Evolutionary conservation across 352 stramenopile species (phyloP).

Genomic region (Lagenidium sp.): DNA sequence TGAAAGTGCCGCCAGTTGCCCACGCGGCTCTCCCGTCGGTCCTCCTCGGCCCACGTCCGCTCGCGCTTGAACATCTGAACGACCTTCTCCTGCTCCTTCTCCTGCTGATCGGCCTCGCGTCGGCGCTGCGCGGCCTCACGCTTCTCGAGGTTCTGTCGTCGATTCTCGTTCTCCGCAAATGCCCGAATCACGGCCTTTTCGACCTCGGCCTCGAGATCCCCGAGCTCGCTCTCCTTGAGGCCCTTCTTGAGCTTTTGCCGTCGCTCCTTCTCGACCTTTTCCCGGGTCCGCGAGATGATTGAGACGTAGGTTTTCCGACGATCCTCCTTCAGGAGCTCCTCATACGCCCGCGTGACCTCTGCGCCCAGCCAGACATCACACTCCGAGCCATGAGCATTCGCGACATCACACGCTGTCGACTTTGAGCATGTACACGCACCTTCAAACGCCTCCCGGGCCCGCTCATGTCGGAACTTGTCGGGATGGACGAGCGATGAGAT

Average conservation of each 20-base stretch:
- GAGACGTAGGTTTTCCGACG: conserved; percentile 69
- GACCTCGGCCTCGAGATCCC: conserved; percentile 42
- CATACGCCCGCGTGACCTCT: conserved; percentile 85
- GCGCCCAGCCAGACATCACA: conserved; percentile 3
- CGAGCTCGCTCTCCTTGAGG: conserved; percentile 57
- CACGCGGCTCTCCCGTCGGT: conserved; percentile 70
- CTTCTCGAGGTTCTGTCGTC: conserved; percentile 63
- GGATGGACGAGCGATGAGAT: conserved; percentile 86
- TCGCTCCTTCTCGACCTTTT: conserved; percentile 66
- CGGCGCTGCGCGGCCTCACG: conserved; percentile 55
- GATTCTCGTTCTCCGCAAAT: conserved; percentile 82
- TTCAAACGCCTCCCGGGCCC: conserved; percentile 83
- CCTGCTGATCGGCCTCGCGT: conserved; percentile 62
- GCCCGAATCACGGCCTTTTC: conserved; percentile 74
- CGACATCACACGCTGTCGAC: no score
- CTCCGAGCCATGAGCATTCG: no score
- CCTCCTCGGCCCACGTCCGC: conserved; percentile 62
- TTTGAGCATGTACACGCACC: conserved; percentile 33
- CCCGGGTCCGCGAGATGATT: conserved; percentile 68
- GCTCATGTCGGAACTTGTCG: conserved; percentile 66
- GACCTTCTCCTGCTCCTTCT: conserved; percentile 65
- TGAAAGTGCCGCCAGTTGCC: conserved; percentile 76
- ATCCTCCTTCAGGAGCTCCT: conserved; percentile 79
- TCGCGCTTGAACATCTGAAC: conserved; percentile 53
- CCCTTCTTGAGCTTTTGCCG: conserved; percentile 75